Conservation (phyloP, 208 protist species). For the Porcisia deanei region DNA sequence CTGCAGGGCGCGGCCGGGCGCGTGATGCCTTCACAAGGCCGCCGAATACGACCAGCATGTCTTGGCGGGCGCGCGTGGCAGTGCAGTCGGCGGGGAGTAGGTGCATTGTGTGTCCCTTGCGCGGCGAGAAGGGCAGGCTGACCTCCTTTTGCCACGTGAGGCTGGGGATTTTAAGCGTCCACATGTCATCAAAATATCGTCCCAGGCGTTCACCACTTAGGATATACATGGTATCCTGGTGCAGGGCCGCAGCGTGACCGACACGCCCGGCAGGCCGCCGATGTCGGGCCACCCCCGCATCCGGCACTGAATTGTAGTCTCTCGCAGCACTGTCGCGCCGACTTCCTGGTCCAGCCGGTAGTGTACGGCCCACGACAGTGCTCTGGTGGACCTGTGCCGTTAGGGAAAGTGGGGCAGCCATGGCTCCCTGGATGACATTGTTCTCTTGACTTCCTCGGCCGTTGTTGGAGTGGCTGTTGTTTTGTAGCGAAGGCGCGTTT, state of each 20-base stretch:
- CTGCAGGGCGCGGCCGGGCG: slow-evolving; percentile 20
- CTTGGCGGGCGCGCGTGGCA: slow-evolving; percentile 24
- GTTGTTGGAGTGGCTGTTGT: slow-evolving; percentile 2
- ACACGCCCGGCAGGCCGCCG: slow-evolving; percentile 32
- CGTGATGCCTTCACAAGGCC: slow-evolving; percentile 32
- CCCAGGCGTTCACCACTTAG: slow-evolving; percentile 44
- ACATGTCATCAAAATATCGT: slow-evolving; percentile 43
- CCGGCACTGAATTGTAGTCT: background rate
- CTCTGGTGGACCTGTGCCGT: background rate
- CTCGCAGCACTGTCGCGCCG: background rate
- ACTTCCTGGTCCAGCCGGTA: background rate
- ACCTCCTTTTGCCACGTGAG: slow-evolving; percentile 28
- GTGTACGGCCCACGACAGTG: background rate
- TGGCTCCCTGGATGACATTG: background rate
- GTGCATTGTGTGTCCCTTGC: slow-evolving; percentile 54
- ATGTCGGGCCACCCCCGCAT: background rate
- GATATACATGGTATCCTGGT: slow-evolving; percentile 44
- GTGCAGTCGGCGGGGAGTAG: slow-evolving; percentile 38
- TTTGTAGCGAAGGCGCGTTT: background rate
- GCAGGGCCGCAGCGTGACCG: slow-evolving; percentile 42
- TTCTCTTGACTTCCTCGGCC: background rate
- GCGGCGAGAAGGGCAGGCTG: slow-evolving; percentile 42
- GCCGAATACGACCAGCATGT: slow-evolving; percentile 55
- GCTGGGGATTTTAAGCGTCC: slow-evolving; percentile 28
- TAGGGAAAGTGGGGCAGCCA: background rate